Base-by-base conservation (phyloP, 2,329 filamentous ascomycete genomes). In the Penicillium psychrosexuale region DNA sequence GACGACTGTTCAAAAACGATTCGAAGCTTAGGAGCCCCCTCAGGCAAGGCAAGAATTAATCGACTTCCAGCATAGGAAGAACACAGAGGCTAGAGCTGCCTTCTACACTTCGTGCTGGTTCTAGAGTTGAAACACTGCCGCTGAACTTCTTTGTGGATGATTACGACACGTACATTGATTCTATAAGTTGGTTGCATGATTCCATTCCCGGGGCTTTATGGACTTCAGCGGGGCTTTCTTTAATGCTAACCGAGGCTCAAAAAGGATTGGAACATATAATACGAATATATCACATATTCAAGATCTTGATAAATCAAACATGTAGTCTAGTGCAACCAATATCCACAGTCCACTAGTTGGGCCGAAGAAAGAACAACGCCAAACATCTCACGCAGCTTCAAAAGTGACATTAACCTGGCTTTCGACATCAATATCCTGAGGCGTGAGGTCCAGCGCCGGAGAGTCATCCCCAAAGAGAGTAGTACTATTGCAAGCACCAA, bases 211-310 rank as follows among this genome's bases (percentile, higher is more conserved):
- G 61, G 61, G 62, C 13, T 65, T 66, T 22, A 59, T 64, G 55
- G 64, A 67, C 42, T 61, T 66, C 53, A 55, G 54, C 22, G 67
- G 66, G 1, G 59, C 61, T 38, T 61, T 69, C 5, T 66, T 69
- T 45, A 58, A 61, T 46, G 40, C 33, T 17, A 53, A 34, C 24
- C 44, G 15, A 43, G 31, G 7, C 13, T 39, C 12, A 24, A n/a
- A 8, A 8, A 47, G 8, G 0, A 17, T 27, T 47, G n/a, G 1
- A 19, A 28, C 37, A 27, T 7, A 36, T 2, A 8, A 12, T 34
- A 24, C 8, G 3, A 2, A 46, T 34, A 34, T 8, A 8, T 17
- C 31, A 37, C 3, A 15, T 19, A 15, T 7, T 11, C 43, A n/a
- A 24, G 12, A 45, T 11, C 2, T 7, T 45, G 9, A 15, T 2